These are phyloP conservation scores for Arthrobotrys pseudoclavata DNA, from an alignment of 2,329 filamentous ascomycete genomes.

Conservation along the genomic window DNA sequence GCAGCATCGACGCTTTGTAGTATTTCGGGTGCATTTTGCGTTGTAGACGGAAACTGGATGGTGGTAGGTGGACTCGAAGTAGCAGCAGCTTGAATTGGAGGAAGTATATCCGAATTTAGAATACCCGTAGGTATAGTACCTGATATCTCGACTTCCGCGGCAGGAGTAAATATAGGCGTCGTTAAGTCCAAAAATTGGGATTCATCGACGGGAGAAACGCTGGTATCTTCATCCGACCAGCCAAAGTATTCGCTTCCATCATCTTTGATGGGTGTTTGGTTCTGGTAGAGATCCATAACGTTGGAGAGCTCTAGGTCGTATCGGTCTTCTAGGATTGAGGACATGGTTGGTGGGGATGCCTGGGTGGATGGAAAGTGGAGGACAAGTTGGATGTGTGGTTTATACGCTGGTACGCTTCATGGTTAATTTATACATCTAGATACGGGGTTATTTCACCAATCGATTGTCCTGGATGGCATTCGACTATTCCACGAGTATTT, in stretches of 20 bases:
- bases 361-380: not conserved
- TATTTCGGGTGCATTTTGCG: constrained; percentile 37
- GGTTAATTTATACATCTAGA: not conserved
- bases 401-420: not conserved
- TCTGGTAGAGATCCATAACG: constrained; percentile 47
- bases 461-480: not conserved
- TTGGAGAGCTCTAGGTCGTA: constrained; percentile 38
- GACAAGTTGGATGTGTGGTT: not conserved
- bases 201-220: not conserved
- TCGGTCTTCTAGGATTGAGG: constrained; percentile 16
- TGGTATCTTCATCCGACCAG: constrained; percentile 43
- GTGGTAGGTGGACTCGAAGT: not conserved
- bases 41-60: not conserved
- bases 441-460: not conserved
- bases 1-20: constrained; percentile 2
- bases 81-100: not conserved
- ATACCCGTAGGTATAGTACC: not conserved
- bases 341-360: not conserved
- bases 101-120: not conserved
- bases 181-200: constrained; percentile 11
- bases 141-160: not conserved
- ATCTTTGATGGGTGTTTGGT: constrained; percentile 18
- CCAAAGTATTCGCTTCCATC: constrained; percentile 46
- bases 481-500: not conserved
- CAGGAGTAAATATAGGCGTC: not conserved